A percentile compares a stretch with the other conserved stretches of the same genome.
Conservation (phyloP, 768 basidiomycete species). For the Phaffia tasmanica region DNA sequence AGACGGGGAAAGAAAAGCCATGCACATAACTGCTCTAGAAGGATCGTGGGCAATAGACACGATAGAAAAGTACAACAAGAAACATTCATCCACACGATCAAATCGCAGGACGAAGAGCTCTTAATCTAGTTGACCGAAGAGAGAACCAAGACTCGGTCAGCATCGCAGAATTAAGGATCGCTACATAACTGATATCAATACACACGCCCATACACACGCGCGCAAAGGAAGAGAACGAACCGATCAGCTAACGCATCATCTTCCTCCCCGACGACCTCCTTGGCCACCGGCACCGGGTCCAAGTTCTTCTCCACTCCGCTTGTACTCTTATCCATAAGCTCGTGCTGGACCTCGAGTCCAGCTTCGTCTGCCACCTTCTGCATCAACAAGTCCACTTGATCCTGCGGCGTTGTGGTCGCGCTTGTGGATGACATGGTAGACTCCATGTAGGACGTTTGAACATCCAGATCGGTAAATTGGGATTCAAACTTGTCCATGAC, state of each 20-base stretch:
- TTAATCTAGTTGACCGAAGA: slow-evolving; percentile 3
- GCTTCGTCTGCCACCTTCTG: slow-evolving; percentile 94
- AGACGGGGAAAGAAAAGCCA: no score
- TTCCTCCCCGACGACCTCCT: slow-evolving; percentile 49
- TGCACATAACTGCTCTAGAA: no score
- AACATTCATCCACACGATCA: neutral
- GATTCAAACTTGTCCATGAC: slow-evolving; percentile 99
- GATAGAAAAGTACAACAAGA: neutral
- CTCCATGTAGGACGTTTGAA: slow-evolving; percentile 97
- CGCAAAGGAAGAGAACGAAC: slow-evolving; percentile 38
- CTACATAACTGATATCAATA: neutral
- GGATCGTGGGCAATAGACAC: neutral
- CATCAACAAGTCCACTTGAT: slow-evolving; percentile 87
- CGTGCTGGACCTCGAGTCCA: slow-evolving; percentile 87
- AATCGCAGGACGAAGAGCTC: slow-evolving; percentile 24
- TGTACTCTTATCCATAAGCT: slow-evolving; percentile 52
- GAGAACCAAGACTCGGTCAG: neutral
- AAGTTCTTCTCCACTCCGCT: slow-evolving; percentile 49
- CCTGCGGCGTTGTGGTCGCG: slow-evolving; percentile 85
- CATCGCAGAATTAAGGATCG: neutral
- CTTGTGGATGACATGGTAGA: slow-evolving; percentile 89
- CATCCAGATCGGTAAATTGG: slow-evolving; percentile 93
- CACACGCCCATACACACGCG: no score
- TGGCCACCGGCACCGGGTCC: slow-evolving; percentile 48
- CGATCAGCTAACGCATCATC: slow-evolving; percentile 59